Base-by-base conservation (phyloP, 2,329 filamentous ascomycete species). In the Dactylellina leptospora region DNA sequence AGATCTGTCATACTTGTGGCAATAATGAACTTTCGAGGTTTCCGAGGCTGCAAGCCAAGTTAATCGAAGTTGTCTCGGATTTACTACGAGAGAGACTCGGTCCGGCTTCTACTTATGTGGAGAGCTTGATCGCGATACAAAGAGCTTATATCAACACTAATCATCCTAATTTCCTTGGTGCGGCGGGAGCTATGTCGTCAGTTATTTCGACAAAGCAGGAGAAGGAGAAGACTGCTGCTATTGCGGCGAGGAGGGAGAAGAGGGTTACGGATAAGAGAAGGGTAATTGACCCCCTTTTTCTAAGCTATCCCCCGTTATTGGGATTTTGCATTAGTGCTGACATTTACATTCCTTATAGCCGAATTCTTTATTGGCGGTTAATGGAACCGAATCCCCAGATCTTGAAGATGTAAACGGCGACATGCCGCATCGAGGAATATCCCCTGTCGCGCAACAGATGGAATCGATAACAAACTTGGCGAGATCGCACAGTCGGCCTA, bases 121-220 rank as follows among this genome's bases (percentile, higher is more conserved):
- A 97, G 80, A 97, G 93, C 40, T 84, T 99, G 74, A 99, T 99
- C 75, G 90, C 95, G 23, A 99, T 99, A 72, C 95, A 99, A 81
- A 87, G 95, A 75, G 95, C 95, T 18, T 99, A 99, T 81, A 97
- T 99, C 82, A 99, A 99, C 83, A 99, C 95, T 42, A 99, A 99
- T 78, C 95, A 99, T 79, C 95, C 95, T 51, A 99, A 99, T 81
- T 99, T 99, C 83, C 86, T 97, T 13, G 95, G 95, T 45, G 95
- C 95, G 13, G 93, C 95, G 20, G 93, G 93, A 33, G 95, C 95
- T 74, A 99, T 99, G 95, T 93, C 92, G 75, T 92, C 95, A 50
- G 93, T 99, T 48, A 96, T 99, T 73, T 91, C 87, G 78, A 93
- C 90, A 78, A 96, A 95, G 81, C 92, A 97, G 79, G 95, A 99